Conservation (phyloP, 75 land plant species). For the Azolla pinnata region DNA sequence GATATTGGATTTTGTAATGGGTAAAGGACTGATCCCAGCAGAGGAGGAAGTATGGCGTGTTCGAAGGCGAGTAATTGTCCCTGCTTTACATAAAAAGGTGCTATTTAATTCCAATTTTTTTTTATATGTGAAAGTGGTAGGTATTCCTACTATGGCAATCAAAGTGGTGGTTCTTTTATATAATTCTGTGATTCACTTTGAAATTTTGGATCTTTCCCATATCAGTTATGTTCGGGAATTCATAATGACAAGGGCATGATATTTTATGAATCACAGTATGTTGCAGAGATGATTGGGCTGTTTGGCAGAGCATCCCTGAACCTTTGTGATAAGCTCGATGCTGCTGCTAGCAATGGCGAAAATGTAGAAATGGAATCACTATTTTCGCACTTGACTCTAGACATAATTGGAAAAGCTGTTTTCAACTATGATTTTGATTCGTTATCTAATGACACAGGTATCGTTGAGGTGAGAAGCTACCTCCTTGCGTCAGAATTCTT, state of each 20-base stretch:
- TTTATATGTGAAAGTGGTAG: no score
- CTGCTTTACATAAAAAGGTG: conserved; percentile 80
- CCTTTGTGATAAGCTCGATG: conserved; percentile 72
- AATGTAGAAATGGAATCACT: conserved; percentile 94
- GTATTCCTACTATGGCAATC: no score
- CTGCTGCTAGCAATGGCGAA: conserved; percentile 68
- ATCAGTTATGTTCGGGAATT: no score
- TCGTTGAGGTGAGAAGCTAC: conserved; percentile 95
- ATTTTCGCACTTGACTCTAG: conserved; percentile 84
- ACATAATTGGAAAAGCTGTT: conserved; percentile 93
- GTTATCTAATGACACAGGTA: conserved; percentile 68
- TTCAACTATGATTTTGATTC: conserved; percentile 99
- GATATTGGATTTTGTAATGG: conserved; percentile 95
- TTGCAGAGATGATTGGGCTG: conserved; percentile 74
- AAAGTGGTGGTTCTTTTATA: no score
- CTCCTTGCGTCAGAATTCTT: no score
- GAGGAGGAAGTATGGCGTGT: conserved; percentile 91
- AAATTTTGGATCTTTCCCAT: no score
- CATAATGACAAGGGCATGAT: neutral
- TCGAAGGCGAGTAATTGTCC: conserved; percentile 82
- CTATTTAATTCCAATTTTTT: no score
- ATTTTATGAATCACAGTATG: conserved; percentile 45
- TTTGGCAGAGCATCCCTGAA: conserved; percentile 75
- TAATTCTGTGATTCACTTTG: no score
- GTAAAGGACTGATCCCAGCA: conserved; percentile 94